Percentiles rank a stretch among this genome's conserved stretches.
Conservation (phyloP, 192 early-diverging fungal genomes). For the Gigaspora rosea region DNA sequence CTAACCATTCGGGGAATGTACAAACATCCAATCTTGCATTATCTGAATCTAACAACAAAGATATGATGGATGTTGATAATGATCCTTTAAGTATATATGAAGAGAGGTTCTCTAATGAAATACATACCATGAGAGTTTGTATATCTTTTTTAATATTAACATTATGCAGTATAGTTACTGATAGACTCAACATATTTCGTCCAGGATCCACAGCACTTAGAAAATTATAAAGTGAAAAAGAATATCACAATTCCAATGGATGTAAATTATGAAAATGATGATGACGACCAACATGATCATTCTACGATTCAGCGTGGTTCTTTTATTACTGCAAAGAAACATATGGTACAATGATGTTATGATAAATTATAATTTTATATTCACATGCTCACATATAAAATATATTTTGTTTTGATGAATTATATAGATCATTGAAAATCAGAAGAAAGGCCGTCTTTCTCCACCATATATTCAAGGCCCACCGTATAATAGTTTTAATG, state of each 20-base stretch:
- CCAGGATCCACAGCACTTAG: background rate
- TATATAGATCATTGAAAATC: background rate
- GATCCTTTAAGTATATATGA: too few species aligned
- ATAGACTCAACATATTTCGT: background rate
- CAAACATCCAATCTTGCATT: too few species aligned
- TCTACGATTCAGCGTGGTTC: background rate
- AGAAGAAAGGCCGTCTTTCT: background rate
- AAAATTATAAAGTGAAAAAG: background rate
- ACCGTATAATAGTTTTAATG: too few species aligned
- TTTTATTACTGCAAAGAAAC: constrained; percentile 21
- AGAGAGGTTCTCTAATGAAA: too few species aligned
- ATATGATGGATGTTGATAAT: too few species aligned
- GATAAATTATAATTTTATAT: background rate
- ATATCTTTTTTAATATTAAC: too few species aligned
- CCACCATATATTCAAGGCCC: background rate
- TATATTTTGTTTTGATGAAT: background rate
- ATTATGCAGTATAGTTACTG: too few species aligned
- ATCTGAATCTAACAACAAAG: too few species aligned
- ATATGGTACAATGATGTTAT: background rate
- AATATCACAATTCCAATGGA: background rate
- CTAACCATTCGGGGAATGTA: too few species aligned
- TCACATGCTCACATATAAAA: background rate
- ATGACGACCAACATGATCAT: background rate
- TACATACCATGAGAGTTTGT: too few species aligned
- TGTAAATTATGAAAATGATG: background rate